phyloP scores from a whole-genome alignment of 176 grass and related monocot genomes.

The Melocanna baccifera region DNA sequence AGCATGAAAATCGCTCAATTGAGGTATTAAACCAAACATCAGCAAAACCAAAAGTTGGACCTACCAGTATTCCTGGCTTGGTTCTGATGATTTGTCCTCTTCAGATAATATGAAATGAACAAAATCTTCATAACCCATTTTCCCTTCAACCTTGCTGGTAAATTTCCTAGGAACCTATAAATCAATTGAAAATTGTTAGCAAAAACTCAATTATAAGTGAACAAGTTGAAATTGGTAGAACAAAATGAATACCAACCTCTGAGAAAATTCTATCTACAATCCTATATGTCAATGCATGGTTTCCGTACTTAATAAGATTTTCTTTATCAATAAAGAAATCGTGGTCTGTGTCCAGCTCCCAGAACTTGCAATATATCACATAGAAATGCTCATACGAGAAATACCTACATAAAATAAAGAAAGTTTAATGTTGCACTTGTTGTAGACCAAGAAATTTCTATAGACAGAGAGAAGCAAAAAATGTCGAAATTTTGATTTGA shows the following conservation, averaged over 20 bases:
- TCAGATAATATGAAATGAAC: constrained; percentile 92
- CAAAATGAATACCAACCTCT: constrained; percentile 59
- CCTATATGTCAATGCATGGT: constrained; percentile 93
- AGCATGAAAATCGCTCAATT: not conserved
- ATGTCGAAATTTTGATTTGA: constrained; percentile 6
- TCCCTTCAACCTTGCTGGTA: constrained; percentile 76
- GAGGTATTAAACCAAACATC: not conserved
- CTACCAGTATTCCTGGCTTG: constrained; percentile 77
- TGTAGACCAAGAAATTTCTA: not conserved
- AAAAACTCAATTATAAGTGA: not conserved
- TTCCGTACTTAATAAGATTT: constrained; percentile 96
- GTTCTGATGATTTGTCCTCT: constrained; percentile 83
- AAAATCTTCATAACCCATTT: constrained; percentile 96
- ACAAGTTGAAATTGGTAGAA: constrained; percentile 4
- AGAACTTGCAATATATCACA: constrained; percentile 97
- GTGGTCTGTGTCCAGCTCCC: constrained; percentile 95
- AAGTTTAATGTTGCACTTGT: not conserved
- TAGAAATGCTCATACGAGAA: constrained; percentile 98
- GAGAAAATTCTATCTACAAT: constrained; percentile 98
- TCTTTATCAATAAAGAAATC: constrained; percentile 97
- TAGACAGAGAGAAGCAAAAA: not conserved
- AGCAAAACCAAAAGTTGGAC: constrained; percentile 23
- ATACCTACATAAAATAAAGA: constrained; percentile 52
- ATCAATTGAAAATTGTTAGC: constrained; percentile 15
- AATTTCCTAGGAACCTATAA: constrained; percentile 86